Evolutionary conservation across 176 grass and related monocot species (phyloP), one percentile per base, ranked within the genome.

Genomic region (Aegilops longissima): DNA sequence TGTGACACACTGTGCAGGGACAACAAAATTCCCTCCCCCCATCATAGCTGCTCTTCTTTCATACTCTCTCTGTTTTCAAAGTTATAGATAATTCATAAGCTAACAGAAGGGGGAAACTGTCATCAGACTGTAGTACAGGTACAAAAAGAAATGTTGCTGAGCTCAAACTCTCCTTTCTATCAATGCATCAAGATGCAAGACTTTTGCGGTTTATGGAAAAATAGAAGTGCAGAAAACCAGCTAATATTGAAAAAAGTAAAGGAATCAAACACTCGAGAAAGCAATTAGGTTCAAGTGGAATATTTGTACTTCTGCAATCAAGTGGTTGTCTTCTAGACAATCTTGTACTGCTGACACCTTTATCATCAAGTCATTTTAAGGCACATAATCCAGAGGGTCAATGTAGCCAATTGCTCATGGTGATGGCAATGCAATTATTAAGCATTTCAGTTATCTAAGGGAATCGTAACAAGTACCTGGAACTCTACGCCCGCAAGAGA

Each of bases 401-500:
- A 12, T 73, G 3, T 73, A 87, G 54, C 39, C 54, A 87, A 40
- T 42, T 66, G 38, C 12, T 39, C 61, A 45, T 66, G n/a, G 23
- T 80, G 23, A 66, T 80, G 68, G 12, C 30, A 87, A 38, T 36
- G 8, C 21, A 70, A 84, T 54, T 70, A 66, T 85, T 87, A 61
- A 87, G 72, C 33, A 77, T 63, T 72, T 65, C 17, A 59, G 20
- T 68, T 34, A 82, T 21, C 68, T 80, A 51, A 68, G 25, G 63
- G 52, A 29, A 62, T 52, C 12, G 10, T 66, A 77, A 54, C 30
- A 78, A 82, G n/a, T 94, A 98, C 96, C 96, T 98, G 93, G 80
- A 96, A 98, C 84, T 96, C 93, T 86, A 98, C 88, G 65, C 96
- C 96, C 34, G 96, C 90, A 93, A 98, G 96, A 77, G 96, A 70